Evolutionary conservation across 768 basidiomycete genomes (phyloP), one percentile per base, ranked within the genome.

Genomic region (Tylopilus balloui): DNA sequence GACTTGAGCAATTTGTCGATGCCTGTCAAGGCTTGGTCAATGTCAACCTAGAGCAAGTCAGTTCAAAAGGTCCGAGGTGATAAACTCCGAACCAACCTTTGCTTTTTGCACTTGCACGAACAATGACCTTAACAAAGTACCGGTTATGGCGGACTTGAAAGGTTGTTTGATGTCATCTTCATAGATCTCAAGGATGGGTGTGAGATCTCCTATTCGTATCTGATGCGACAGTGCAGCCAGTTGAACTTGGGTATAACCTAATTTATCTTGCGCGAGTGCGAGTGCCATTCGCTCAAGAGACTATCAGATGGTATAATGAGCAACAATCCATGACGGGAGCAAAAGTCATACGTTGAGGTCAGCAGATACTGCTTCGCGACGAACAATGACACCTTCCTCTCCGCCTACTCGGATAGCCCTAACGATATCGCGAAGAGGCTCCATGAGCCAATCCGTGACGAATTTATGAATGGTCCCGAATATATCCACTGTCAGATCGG

Each of bases 61-160:
- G 45, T 28, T 37, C 25, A 40, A 24, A 2, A 21, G 50, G 10
- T 29, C 27, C 25, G 25, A 19, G 9, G 11, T 17, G 13, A 25
- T 19, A 31, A 13, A 7, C 15, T 23, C 11, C 27, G 51, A 19
- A 46, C 61, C 4, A 19, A 86, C 92, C 75, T 97, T 98, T 50
- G 92, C 87, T 66, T 97, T 98, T 57, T 98, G 95, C 0, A 97
- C 78, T 62, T 97, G 95, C 25, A 99, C 85, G 54, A 98, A 84
- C 40, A 92, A 70, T 1, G 89, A 83, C 24, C 95, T 78, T 15
- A 97, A 71, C 8, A 98, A 73, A 13, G 84, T 86, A 4, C 95
- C 95, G 6, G 77, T 71, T 4, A 97, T 52, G 6, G 84, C 89
- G 17, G 88, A 92, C 57, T 79, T 84, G 39, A 97, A 58, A 0